phyloP scores from a whole-genome alignment of 352 stramenopile genomes.

The Aphanomyces cochlioides region DNA sequence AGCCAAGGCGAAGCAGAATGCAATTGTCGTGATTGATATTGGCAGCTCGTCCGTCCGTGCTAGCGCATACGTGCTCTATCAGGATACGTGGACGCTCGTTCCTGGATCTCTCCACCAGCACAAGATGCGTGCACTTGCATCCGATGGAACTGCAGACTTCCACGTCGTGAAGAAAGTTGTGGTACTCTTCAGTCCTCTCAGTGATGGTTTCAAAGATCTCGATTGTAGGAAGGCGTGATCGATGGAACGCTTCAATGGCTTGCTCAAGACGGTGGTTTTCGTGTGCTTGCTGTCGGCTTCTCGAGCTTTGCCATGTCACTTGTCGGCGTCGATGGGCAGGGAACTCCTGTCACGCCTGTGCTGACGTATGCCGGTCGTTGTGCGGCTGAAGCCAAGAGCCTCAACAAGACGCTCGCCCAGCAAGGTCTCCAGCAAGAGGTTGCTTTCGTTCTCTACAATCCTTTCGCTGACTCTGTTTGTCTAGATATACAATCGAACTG shows the following conservation, averaged over 20 bases:
- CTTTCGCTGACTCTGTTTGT: no score
- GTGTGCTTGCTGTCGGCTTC: conserved; percentile 83
- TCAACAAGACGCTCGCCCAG: conserved; percentile 42
- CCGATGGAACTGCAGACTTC: conserved; percentile 57
- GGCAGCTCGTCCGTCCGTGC: conserved; percentile 91
- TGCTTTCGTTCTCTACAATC: conserved; percentile 9
- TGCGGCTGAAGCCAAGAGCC: conserved; percentile 45
- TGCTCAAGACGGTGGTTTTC: conserved; percentile 38
- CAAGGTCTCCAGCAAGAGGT: conserved; percentile 49
- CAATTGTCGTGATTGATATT: conserved; percentile 82
- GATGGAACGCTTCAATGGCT: conserved; percentile 51
- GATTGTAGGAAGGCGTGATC: conserved; percentile 43
- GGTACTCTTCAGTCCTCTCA: not conserved
- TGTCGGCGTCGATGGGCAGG: conserved; percentile 73
- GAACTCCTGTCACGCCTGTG: conserved; percentile 62
- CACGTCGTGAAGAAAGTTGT: conserved; percentile 42
- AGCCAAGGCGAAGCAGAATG: conserved; percentile 18
- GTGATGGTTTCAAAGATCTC: no score
- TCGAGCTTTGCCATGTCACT: conserved; percentile 94
- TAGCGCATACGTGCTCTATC: conserved; percentile 75
- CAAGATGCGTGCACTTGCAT: conserved; percentile 45
- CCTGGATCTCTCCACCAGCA: conserved; percentile 64
- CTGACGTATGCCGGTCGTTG: conserved; percentile 74
- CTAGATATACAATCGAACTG: conserved; percentile 55
- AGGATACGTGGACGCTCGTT: conserved; percentile 60